phyloP scores from a whole-genome alignment of 495 filamentous ascomycete species.

The Bombardia bombarda region DNA sequence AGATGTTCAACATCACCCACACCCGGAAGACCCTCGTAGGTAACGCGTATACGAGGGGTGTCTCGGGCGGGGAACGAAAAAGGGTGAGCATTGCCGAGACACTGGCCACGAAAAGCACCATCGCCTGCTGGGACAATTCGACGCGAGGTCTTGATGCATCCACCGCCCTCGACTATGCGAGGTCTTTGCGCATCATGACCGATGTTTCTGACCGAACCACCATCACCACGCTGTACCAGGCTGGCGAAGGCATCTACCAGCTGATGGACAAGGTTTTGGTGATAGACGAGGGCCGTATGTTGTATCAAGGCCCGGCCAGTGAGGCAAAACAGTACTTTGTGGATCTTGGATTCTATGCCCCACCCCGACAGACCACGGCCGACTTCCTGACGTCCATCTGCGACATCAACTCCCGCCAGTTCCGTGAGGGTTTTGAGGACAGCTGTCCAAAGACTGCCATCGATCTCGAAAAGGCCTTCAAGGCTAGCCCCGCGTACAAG shows the following conservation, averaged over 20 bases:
- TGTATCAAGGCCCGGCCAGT: conserved; percentile 56
- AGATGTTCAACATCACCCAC: conserved; percentile 70
- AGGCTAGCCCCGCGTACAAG: conserved; percentile 43
- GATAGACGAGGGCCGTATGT: conserved; percentile 58
- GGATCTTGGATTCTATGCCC: conserved; percentile 50
- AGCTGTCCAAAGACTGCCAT: conserved; percentile 61
- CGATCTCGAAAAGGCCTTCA: conserved; percentile 60
- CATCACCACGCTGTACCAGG: conserved; percentile 78
- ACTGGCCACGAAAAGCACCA: conserved; percentile 34
- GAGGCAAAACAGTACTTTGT: conserved; percentile 55
- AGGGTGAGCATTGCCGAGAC: conserved; percentile 50
- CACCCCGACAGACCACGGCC: conserved; percentile 50
- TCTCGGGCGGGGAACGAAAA: conserved; percentile 55
- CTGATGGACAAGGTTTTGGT: conserved; percentile 65
- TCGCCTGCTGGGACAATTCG: conserved; percentile 60
- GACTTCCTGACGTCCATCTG: conserved; percentile 72
- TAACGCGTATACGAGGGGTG: conserved; percentile 70
- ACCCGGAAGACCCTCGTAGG: conserved; percentile 79
- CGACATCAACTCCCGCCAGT: conserved; percentile 53
- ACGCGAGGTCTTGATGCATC: conserved; percentile 75
- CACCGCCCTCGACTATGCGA: conserved; percentile 74
- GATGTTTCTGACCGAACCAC: conserved; percentile 75
- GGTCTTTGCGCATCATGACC: conserved; percentile 72
- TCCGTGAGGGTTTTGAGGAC: conserved; percentile 53
- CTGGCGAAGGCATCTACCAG: conserved; percentile 75